A percentile compares a stretch with the other conserved stretches of the same genome.
Evolutionary conservation across 2,329 filamentous ascomycete genomes (phyloP).

Genomic region (Apiospora hydei): DNA sequence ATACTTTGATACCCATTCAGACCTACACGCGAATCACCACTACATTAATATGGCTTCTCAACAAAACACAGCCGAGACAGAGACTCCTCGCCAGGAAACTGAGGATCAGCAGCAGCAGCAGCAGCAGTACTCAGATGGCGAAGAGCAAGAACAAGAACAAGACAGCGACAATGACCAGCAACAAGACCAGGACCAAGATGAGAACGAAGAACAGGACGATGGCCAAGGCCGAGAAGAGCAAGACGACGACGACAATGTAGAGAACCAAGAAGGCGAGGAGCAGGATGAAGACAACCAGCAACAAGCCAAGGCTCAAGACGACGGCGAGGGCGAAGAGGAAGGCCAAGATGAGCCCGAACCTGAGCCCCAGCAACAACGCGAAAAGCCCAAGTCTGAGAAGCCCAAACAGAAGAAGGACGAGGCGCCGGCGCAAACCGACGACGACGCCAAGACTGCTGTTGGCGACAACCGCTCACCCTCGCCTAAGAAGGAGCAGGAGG

Average conservation of each 20-base stretch:
- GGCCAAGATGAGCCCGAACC: constrained; percentile 21
- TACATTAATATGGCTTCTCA: constrained; percentile 20
- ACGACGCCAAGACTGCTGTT: constrained; percentile 30
- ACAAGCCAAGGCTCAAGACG: background rate
- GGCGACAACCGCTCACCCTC: constrained; percentile 40
- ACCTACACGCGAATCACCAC: constrained; percentile 11
- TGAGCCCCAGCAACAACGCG: constrained; percentile 7
- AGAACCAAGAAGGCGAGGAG: constrained; percentile 27
- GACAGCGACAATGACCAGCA: background rate
- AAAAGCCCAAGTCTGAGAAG: constrained; percentile 20
- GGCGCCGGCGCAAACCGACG: constrained; percentile 28
- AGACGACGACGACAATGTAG: constrained; percentile 6
- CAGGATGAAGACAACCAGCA: constrained; percentile 24
- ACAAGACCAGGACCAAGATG: constrained; percentile 31
- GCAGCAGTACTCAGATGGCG: constrained; percentile 26
- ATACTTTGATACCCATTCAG: constrained; percentile 9
- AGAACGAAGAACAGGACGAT: constrained; percentile 24
- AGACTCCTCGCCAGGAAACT: constrained; percentile 24
- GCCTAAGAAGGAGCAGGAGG: constrained; percentile 34
- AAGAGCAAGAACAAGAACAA: constrained; percentile 26
- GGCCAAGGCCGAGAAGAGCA: constrained; percentile 4
- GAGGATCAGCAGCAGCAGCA: constrained; percentile 28
- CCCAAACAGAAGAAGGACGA: constrained; percentile 24
- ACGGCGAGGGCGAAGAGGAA: constrained; percentile 13
- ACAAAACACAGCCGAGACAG: background rate